A percentile compares a stretch with the other conserved stretches of the same genome.
These are phyloP conservation scores for Stephanocyclus meneghinianus DNA, from an alignment of 352 stramenopile species.

Conservation along the genomic window DNA sequence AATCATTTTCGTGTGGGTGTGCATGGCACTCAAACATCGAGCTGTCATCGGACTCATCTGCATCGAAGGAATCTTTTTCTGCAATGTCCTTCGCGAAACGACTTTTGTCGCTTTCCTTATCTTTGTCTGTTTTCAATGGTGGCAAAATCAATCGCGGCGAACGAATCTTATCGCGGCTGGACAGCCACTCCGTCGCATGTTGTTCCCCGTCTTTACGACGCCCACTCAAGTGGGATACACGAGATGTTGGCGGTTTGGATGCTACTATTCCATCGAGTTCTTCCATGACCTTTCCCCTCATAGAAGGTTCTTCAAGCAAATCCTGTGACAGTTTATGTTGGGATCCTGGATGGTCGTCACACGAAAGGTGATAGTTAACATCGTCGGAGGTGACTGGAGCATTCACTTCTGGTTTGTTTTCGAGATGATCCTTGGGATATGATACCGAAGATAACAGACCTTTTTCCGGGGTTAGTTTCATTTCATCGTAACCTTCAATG, in stretches of 20 bases:
- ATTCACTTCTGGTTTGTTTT: background rate
- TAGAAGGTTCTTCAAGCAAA: conserved; percentile 34
- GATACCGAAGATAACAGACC: conserved; percentile 32
- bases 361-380: background rate
- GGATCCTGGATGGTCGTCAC: conserved; percentile 13
- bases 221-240: background rate
- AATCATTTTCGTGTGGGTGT: conserved; percentile 22
- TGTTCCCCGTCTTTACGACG: background rate
- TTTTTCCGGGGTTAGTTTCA: conserved; percentile 52
- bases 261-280: background rate
- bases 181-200: conserved; percentile 35
- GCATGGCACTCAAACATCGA: background rate
- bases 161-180: conserved; percentile 12
- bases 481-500: background rate
- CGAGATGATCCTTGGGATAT: conserved; percentile 46
- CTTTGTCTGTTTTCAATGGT: conserved; percentile 26
- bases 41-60: conserved; percentile 34
- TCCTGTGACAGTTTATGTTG: conserved; percentile 38
- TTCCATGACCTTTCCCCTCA: background rate
- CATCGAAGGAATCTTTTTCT: conserved; percentile 11
- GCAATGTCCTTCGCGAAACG: background rate
- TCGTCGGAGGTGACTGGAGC: background rate
- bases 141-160: conserved; percentile 46
- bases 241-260: background rate
- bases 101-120: background rate